Conservation (phyloP, 495 filamentous ascomycete species). For the Jackrogersella multiformis region DNA sequence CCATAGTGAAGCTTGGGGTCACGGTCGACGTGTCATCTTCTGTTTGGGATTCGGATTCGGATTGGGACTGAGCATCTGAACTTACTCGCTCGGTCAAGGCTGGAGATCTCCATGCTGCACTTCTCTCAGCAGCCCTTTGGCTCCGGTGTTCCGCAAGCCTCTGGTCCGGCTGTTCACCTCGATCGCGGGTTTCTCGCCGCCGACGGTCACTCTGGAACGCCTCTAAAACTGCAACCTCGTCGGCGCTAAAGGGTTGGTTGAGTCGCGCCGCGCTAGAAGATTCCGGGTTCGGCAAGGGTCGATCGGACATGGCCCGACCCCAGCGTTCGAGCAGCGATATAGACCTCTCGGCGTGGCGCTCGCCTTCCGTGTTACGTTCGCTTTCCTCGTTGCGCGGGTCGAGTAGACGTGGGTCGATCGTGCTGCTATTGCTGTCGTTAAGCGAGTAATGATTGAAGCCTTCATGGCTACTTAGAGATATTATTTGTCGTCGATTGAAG, state of each 20-base stretch:
- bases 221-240: constrained; percentile 59
- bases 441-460: constrained; percentile 61
- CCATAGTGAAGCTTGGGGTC: too few relatives aligned
- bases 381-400: constrained; percentile 50
- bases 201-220: constrained; percentile 59
- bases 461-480: constrained; percentile 69
- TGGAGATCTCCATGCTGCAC: constrained; percentile 31
- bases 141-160: constrained; percentile 38
- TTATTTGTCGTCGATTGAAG: constrained; percentile 77
- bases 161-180: constrained; percentile 53
- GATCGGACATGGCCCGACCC: constrained; percentile 22
- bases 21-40: neutral
- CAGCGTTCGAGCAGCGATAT: constrained; percentile 43
- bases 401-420: constrained; percentile 61
- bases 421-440: constrained; percentile 48
- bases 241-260: constrained; percentile 52
- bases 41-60: neutral
- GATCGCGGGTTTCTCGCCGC: constrained; percentile 50
- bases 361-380: constrained; percentile 44
- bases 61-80: constrained; percentile 7
- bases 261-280: constrained; percentile 38
- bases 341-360: constrained; percentile 3
- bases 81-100: constrained; percentile 42
- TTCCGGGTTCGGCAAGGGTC: constrained; percentile 40
- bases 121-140: constrained; percentile 33